Conservation (phyloP, 169 alveolate genomes). For the Cystoisospora suis region DNA sequence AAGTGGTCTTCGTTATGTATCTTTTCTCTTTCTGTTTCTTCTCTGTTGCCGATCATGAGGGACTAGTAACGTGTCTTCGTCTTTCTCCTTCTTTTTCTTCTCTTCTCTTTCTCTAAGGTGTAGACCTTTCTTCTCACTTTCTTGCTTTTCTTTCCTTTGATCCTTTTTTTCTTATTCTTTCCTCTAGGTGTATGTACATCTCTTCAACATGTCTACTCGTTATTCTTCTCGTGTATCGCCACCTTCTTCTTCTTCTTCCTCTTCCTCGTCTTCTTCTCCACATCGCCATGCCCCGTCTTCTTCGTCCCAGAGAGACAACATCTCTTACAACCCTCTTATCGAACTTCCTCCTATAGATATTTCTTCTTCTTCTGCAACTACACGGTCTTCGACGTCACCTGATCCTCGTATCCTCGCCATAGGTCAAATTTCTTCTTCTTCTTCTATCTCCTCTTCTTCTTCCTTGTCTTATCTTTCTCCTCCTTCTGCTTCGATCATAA, state of each 20-base stretch:
- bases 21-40: neutral
- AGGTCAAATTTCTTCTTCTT: no score
- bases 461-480: no score
- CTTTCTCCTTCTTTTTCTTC: neutral
- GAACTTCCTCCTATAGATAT: constrained; percentile 1
- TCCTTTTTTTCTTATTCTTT: neutral
- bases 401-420: no score
- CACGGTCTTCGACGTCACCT: no score
- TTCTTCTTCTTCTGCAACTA: no score
- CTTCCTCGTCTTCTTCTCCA: constrained; percentile 3
- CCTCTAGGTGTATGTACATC: neutral
- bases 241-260: neutral
- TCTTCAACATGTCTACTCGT: neutral
- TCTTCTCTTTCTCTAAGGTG: neutral
- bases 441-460: no score
- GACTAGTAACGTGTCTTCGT: neutral
- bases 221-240: neutral
- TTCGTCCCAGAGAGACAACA: no score
- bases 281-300: neutral
- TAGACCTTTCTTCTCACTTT: no score
- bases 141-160: neutral
- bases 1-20: neutral
- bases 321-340: neutral
- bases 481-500: no score
- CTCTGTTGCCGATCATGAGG: neutral